phyloP scores from a whole-genome alignment of 2,329 filamentous ascomycete genomes.

The Fusarium pseudograminearum region DNA sequence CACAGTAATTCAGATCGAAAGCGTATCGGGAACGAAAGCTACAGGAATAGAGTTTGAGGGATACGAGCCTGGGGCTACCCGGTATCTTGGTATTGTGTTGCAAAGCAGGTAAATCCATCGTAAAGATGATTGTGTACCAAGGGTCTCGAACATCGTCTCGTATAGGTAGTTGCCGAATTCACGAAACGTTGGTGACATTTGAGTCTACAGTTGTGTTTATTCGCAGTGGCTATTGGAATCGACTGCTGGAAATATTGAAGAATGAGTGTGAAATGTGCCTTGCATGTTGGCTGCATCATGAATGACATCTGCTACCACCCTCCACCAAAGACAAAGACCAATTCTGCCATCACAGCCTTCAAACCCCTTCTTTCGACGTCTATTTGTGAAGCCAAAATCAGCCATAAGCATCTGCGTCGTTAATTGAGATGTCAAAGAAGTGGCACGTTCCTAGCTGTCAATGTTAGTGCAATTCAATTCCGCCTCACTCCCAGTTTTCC shows the following conservation, averaged over 20 bases:
- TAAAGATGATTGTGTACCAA: background rate
- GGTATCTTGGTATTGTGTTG: background rate
- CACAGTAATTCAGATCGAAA: background rate
- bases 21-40: background rate
- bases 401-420: background rate
- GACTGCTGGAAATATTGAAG: background rate
- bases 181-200: background rate
- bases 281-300: background rate
- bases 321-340: background rate
- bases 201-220: too few species aligned
- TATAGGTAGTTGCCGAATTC: background rate
- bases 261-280: background rate
- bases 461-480: background rate
- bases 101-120: background rate
- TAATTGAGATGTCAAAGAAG: background rate
- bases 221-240: too few species aligned
- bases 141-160: background rate
- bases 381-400: background rate
- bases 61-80: conserved; percentile 5
- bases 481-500: background rate
- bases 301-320: background rate
- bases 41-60: background rate
- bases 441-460: conserved; percentile 12
- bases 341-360: too few species aligned
- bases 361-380: rapidly evolving